A percentile compares a stretch with the other conserved stretches of the same genome.
phyloP scores from a whole-genome alignment of 1,284 basidiomycete species.

The Fomitiporia mediterranea region DNA sequence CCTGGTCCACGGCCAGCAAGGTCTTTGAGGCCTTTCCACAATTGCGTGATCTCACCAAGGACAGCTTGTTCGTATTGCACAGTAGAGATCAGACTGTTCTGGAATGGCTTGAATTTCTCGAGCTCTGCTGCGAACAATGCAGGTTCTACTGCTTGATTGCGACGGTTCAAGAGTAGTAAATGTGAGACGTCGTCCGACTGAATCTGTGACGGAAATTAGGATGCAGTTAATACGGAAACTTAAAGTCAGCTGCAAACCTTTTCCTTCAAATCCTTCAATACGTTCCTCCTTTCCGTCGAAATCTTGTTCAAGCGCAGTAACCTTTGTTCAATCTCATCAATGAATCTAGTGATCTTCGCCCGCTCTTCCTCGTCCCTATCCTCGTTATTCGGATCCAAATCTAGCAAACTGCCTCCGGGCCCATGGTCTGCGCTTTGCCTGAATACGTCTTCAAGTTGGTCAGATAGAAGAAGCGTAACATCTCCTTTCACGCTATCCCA shows the following conservation, averaged over 20 bases:
- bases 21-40: slow-evolving; percentile 72
- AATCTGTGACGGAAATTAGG: slow-evolving; percentile 46
- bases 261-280: slow-evolving; percentile 91
- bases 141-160: slow-evolving; percentile 80
- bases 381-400: slow-evolving; percentile 63
- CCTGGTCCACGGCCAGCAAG: slow-evolving; percentile 65
- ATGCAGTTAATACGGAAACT: background rate
- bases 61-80: slow-evolving; percentile 72
- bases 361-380: slow-evolving; percentile 65
- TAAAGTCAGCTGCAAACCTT: slow-evolving; percentile 52
- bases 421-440: slow-evolving; percentile 49
- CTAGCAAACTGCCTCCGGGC: slow-evolving; percentile 53
- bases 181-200: slow-evolving; percentile 97
- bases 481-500: slow-evolving; percentile 75
- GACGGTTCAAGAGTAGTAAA: slow-evolving; percentile 86
- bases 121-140: slow-evolving; percentile 89
- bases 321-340: slow-evolving; percentile 75
- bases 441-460: slow-evolving; percentile 70
- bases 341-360: slow-evolving; percentile 60
- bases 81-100: slow-evolving; percentile 74
- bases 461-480: slow-evolving; percentile 60
- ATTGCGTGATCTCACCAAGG: slow-evolving; percentile 62
- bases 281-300: slow-evolving; percentile 77
- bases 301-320: slow-evolving; percentile 78
- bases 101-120: slow-evolving; percentile 93